Conservation (phyloP, 495 filamentous ascomycete genomes). For the Penicillium maclennaniae region DNA sequence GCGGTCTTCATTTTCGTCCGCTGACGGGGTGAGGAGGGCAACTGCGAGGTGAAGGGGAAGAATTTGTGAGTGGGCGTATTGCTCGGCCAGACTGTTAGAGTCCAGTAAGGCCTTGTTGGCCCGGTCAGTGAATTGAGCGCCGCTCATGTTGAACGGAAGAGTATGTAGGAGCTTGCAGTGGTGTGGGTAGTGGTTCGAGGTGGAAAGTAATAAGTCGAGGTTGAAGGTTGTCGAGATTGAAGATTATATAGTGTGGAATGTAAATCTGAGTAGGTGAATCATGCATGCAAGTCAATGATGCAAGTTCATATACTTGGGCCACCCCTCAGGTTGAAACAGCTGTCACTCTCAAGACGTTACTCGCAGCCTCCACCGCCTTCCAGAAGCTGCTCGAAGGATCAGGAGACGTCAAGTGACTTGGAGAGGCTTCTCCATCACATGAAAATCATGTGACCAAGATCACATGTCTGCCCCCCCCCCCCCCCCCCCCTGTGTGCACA, state of each 20-base stretch:
- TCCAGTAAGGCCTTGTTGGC: conserved; percentile 84
- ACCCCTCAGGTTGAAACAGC: conserved; percentile 22
- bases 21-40: conserved; percentile 77
- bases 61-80: conserved; percentile 87
- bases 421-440: background rate
- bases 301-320: conserved; percentile 25
- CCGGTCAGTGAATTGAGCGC: conserved; percentile 79
- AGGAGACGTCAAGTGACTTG: background rate
- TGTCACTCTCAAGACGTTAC: conserved; percentile 31
- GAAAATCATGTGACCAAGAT: background rate
- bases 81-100: conserved; percentile 74
- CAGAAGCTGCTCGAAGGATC: conserved; percentile 27
- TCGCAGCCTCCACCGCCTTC: conserved; percentile 40
- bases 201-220: too few relatives aligned
- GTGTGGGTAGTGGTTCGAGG: background rate
- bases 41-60: conserved; percentile 85
- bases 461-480: too few relatives aligned
- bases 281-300: conserved; percentile 5
- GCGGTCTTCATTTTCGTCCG: conserved; percentile 72
- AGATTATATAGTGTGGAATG: background rate
- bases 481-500: too few relatives aligned
- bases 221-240: conserved; percentile 2
- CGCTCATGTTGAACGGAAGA: conserved; percentile 36
- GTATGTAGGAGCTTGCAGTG: conserved; percentile 6
- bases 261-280: background rate